Percentiles rank a stretch among this genome's conserved stretches.
Evolutionary conservation across 2,329 filamentous ascomycete genomes (phyloP).

Genomic region (Fusarium albidum): DNA sequence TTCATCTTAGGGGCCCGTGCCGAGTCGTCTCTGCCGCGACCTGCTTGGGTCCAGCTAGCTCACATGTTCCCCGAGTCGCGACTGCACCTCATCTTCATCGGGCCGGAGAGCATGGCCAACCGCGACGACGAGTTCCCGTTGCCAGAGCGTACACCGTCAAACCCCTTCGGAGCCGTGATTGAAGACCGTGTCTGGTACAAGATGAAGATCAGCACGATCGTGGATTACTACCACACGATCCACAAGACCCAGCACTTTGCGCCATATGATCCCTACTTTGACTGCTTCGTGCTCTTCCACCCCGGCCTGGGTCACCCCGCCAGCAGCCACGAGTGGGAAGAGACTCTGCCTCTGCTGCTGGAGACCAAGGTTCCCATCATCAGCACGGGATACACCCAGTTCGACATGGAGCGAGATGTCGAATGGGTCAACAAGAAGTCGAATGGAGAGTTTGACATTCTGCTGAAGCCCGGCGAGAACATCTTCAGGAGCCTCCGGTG

Average conservation of each 20-base stretch:
- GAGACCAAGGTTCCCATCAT: conserved; percentile 97
- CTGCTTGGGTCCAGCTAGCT: conserved; percentile 93
- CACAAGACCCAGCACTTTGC: conserved; percentile 91
- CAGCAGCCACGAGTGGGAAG: conserved; percentile 91
- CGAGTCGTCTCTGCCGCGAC: conserved; percentile 94
- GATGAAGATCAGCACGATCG: conserved; percentile 97
- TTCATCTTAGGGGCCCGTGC: conserved; percentile 95
- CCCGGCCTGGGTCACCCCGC: conserved; percentile 95
- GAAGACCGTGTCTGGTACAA: conserved; percentile 89
- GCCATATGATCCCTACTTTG: conserved; percentile 97
- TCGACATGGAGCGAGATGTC: conserved; percentile 92
- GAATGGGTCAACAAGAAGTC: conserved; percentile 88
- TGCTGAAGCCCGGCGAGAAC: conserved; percentile 94
- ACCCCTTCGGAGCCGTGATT: conserved; percentile 93
- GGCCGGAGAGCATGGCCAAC: conserved; percentile 94
- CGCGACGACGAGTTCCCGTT: conserved; percentile 92
- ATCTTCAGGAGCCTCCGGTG: conserved; percentile 91
- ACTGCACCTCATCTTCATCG: conserved; percentile 93
- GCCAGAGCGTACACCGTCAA: conserved; percentile 81
- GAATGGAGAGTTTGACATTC: conserved; percentile 87
- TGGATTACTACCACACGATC: conserved; percentile 97
- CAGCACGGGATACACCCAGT: conserved; percentile 94
- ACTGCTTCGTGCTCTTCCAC: conserved; percentile 97
- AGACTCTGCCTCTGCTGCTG: conserved; percentile 86
- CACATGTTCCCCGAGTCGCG: conserved; percentile 93